Evolutionary conservation across 495 filamentous ascomycete genomes (phyloP).

Genomic region (Evansstolkia leycettana): DNA sequence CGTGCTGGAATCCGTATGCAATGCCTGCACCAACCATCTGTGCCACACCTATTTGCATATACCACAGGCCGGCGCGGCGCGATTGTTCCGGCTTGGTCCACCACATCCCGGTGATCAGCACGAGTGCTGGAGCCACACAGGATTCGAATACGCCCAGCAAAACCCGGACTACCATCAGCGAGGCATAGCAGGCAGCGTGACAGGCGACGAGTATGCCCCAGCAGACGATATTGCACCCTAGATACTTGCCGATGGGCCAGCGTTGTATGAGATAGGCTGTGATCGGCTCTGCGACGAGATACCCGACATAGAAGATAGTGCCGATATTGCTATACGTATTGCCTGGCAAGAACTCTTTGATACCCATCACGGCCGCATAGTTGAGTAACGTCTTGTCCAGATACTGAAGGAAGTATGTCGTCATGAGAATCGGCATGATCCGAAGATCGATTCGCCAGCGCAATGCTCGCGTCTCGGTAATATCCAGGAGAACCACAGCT

Average conservation of each 20-base stretch:
- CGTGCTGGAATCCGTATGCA: background rate
- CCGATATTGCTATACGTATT: conserved; percentile 17
- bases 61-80: conserved; percentile 15
- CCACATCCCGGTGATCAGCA: conserved; percentile 35
- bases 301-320: conserved; percentile 28
- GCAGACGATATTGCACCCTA: conserved; percentile 25
- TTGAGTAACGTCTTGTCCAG: conserved; percentile 37
- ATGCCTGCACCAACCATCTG: conserved; percentile 6
- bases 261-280: conserved; percentile 33
- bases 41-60: conserved; percentile 32
- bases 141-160: conserved; percentile 19
- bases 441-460: background rate
- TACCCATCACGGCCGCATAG: conserved; percentile 33
- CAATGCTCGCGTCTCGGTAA: no score
- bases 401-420: conserved; percentile 19
- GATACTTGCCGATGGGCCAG: conserved; percentile 33
- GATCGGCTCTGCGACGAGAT: conserved; percentile 32
- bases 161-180: conserved; percentile 17
- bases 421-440: background rate
- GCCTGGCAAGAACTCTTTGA: conserved; percentile 20
- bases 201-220: conserved; percentile 16
- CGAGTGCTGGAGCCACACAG: conserved; percentile 17
- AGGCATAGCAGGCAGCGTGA: conserved; percentile 12
- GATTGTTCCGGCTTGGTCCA: conserved; percentile 37
- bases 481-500: no score